These are phyloP conservation scores for Leptosphaerulina australis DNA, from an alignment of 2,329 filamentous ascomycete genomes.

Conservation along the genomic window DNA sequence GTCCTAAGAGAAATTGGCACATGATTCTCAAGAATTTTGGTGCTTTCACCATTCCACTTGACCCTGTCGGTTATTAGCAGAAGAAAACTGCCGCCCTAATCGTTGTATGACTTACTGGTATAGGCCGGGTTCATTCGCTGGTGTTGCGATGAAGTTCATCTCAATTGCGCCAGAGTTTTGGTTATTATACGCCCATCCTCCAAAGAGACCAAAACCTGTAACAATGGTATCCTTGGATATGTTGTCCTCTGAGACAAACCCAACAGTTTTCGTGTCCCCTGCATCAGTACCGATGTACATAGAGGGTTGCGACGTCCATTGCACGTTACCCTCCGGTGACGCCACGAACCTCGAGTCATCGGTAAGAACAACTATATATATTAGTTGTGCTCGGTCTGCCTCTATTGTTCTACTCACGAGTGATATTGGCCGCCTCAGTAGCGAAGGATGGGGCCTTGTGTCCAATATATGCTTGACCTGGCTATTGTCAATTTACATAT, in stretches of 20 bases:
- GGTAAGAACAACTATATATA: conserved; percentile 18
- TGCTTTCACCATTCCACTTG: conserved; percentile 1
- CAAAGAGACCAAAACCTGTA: conserved; percentile 39
- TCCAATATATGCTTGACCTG: conserved; percentile 46
- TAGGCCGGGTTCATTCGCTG: conserved; percentile 22
- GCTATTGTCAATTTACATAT: background rate
- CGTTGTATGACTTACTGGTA: conserved; percentile 14
- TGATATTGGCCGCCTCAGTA: conserved; percentile 37
- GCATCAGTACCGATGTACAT: conserved; percentile 30
- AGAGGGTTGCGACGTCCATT: conserved; percentile 22
- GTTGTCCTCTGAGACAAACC: conserved; percentile 31
- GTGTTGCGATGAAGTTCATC: conserved; percentile 28
- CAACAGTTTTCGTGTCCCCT: conserved; percentile 31
- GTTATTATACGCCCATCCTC: conserved; percentile 37
- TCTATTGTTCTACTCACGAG: conserved; percentile 23
- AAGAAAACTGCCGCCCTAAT: background rate
- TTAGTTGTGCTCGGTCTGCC: background rate
- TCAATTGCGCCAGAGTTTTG: conserved; percentile 15
- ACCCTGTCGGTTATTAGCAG: background rate
- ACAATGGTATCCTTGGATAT: conserved; percentile 13
- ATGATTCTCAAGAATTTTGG: background rate
- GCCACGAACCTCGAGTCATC: conserved; percentile 24
- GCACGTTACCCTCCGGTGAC: conserved; percentile 25
- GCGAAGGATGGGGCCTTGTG: conserved; percentile 19
- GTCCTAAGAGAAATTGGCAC: conserved; percentile 2